Base-by-base conservation (phyloP, 257 asterid species). In the Capsicum baccatum region DNA sequence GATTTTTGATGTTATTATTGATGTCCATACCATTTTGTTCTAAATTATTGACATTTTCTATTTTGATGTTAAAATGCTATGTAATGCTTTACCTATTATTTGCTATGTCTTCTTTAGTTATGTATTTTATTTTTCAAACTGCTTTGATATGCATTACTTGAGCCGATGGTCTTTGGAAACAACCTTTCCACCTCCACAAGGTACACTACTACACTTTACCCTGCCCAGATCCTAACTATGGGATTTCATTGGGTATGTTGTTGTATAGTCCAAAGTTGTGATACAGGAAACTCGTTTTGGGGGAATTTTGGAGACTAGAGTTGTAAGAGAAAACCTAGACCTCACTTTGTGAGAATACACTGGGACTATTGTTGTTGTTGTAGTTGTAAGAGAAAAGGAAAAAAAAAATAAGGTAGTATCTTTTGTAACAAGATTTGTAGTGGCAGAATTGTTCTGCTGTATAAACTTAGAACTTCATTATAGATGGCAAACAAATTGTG, bases 231-330 rank as follows among this genome's bases (percentile, higher is more conserved):
- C 48, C 48, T 6, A 44, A 5, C 6, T 44, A 8, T 44, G 6
- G 48, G 48, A 44, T 44, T 44, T 44, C 48, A 4, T 6, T 44
- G 48, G 48, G 48, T 44, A 5, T 44, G 48, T 44, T 44, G 8
- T 44, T 44, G 48, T 44, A 26, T 21, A 26, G 48, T 54, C 64
- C 64, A 76, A 54, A 52, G 26, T 8, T 14, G 14, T 76, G 64
- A 26, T 76, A 26, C 81, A 26, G 59, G 21, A 15, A 76, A 26
- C 64, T 52, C 26, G 81, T 76, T 52, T 76, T 74, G 17, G 59
- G 39, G 19, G 17, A 10, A 73, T 19, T 16, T 44, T 71, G 19
- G 15, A 76, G 81, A 13, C 47, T 13, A 76, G 58, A 71, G 44
- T 2, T 52, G 17, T 76, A 26, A 14, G n/a, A 42, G 33, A 42